phyloP scores from a whole-genome alignment of 2,329 filamentous ascomycete genomes.

The Botrytis porri region DNA sequence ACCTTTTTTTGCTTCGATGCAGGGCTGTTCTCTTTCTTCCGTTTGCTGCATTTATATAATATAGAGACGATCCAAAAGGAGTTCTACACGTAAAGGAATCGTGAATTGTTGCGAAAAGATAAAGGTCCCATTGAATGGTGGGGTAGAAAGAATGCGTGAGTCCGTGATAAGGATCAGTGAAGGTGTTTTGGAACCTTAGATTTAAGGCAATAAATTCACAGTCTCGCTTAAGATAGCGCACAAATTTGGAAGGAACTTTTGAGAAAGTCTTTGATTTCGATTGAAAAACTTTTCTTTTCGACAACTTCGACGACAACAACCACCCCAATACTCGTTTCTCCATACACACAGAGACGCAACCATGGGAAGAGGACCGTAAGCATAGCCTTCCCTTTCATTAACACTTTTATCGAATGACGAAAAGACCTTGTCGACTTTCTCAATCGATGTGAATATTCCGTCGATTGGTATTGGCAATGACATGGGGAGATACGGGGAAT shows the following conservation, averaged over 20 bases:
- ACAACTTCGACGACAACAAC: constrained; percentile 21
- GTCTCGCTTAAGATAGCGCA: constrained; percentile 17
- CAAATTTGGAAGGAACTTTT: constrained; percentile 8
- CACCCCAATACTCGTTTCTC: constrained; percentile 17
- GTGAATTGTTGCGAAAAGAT: background rate
- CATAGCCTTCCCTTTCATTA: constrained; percentile 14
- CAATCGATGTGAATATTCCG: background rate
- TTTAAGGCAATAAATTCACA: background rate
- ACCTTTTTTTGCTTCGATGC: background rate
- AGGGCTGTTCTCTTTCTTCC: background rate
- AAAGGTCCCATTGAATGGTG: background rate
- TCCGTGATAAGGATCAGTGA: background rate
- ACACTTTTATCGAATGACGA: background rate
- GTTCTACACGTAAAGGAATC: background rate
- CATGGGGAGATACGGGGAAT: background rate
- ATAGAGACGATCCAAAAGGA: background rate
- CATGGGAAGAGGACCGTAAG: constrained; percentile 50
- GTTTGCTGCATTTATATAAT: background rate
- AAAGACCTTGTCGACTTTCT: background rate
- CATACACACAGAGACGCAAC: constrained; percentile 33
- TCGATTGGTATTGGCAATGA: background rate
- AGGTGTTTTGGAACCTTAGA: background rate
- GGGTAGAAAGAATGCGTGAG: background rate
- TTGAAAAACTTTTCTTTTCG: background rate
- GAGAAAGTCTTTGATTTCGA: background rate